Base-by-base conservation (phyloP, 129 eudicot species). In the Kitagawia praeruptora region DNA sequence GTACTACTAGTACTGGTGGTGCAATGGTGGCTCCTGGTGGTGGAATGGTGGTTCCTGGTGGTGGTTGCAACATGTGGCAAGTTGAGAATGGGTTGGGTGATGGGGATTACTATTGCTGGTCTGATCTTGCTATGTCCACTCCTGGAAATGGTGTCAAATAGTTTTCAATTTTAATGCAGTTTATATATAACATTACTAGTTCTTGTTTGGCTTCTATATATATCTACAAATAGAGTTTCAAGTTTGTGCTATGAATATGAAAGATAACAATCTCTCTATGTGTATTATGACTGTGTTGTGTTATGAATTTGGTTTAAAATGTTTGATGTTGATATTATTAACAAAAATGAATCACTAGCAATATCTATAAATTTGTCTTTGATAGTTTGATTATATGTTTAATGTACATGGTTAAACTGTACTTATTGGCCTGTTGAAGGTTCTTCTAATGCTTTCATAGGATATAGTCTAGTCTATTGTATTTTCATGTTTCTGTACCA, bases 41-140 rank as follows among this genome's bases (percentile, higher is more conserved):
- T 12, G 75, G 15, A 23, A 8, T 71, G 28, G 49, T 71, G n/a
- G 47, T 2, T 49, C 79, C 25, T 19, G 81, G 44, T 10, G 72
- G 74, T 31, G 81, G 40, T 49, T 82, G 81, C 66, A 79, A 38
- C 51, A 70, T 61, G 70, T 84, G 90, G 87, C 87, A 80, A 51
- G 85, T 78, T 48, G 85, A 81, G 0, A 76, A 80, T 45, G 74
- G 77, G 44, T 9, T 70, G 31, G 41, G 49, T 27, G 82, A 79
- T 23, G 89, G 84, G 31, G 87, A 84, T 6, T 77, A 84, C 71
- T 87, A 69, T 66, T 84, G 77, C 28, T 82, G 83, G 80, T 81
- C 87, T 71, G 87, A 87, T 37, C 86, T 87, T 79, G 84, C 84
- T 46, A 87, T 84, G 80, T 82, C 87, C 11, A 84, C 86, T 45